These are phyloP conservation scores for Chytriomyces hyalinus DNA, from an alignment of 192 early-diverging fungal genomes.

Conservation along the genomic window DNA sequence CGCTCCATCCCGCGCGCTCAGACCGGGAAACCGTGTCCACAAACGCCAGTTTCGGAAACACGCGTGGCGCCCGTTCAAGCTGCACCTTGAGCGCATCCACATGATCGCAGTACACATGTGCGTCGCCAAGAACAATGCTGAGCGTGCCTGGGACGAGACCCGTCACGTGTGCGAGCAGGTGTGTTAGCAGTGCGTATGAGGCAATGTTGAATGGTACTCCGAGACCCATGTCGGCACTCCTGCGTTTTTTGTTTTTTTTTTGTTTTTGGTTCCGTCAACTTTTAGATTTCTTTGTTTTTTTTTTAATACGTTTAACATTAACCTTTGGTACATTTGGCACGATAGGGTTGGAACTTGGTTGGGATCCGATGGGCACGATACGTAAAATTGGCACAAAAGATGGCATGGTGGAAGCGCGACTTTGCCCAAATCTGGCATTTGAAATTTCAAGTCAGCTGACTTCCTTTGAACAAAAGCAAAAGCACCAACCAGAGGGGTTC, in stretches of 20 bases:
- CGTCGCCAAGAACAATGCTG: slow-evolving; percentile 93
- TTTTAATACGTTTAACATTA: background rate
- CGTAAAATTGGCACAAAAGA: slow-evolving; percentile 96
- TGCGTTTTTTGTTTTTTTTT: background rate
- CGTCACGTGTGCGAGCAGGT: slow-evolving; percentile 88
- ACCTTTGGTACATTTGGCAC: slow-evolving; percentile 93
- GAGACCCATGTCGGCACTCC: slow-evolving; percentile 89
- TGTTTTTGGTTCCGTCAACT: background rate
- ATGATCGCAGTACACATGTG: slow-evolving; percentile 94
- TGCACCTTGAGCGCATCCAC: slow-evolving; percentile 83
- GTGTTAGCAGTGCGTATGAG: slow-evolving; percentile 89
- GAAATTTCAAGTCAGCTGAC: background rate
- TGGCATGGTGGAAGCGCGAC: slow-evolving; percentile 99
- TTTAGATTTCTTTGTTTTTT: too few relatives aligned
- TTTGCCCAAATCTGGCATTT: slow-evolving; percentile 66
- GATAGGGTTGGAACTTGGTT: slow-evolving; percentile 66
- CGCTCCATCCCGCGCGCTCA: slow-evolving; percentile 22
- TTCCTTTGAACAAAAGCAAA: background rate
- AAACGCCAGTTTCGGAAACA: slow-evolving; percentile 82
- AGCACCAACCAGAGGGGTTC: slow-evolving; percentile 86
- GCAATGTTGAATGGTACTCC: slow-evolving; percentile 99
- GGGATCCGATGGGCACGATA: slow-evolving; percentile 68
- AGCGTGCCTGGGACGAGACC: slow-evolving; percentile 82
- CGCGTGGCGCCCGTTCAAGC: slow-evolving; percentile 72
- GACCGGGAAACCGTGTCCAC: slow-evolving; percentile 35